Evolutionary conservation across 768 basidiomycete species (phyloP).

Genomic region (Hemileccinum impolitum): DNA sequence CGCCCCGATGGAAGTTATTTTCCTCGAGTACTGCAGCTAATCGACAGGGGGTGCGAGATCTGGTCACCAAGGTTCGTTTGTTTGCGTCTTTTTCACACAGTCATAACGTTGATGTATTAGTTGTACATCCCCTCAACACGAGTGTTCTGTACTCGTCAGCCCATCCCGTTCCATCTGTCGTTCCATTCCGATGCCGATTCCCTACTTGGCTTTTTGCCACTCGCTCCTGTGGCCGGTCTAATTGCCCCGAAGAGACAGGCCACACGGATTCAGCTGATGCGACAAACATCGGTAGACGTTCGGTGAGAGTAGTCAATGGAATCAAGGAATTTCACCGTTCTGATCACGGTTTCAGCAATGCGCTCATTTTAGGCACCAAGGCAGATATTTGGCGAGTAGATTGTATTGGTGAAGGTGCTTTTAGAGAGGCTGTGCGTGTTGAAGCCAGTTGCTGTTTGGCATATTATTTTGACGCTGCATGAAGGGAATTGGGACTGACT

Average conservation of each 20-base stretch:
- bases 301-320: constrained; percentile 29
- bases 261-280: constrained; percentile 59
- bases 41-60: constrained; percentile 34
- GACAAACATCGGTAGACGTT: constrained; percentile 68
- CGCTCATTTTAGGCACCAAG: constrained; percentile 48
- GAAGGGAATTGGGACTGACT: constrained; percentile 63
- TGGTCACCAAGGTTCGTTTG: constrained; percentile 32
- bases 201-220: constrained; percentile 58
- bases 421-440: constrained; percentile 50
- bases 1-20: constrained; percentile 49
- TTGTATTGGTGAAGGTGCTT: constrained; percentile 59
- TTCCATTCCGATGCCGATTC: constrained; percentile 55
- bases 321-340: background rate
- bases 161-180: constrained; percentile 67
- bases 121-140: constrained; percentile 57
- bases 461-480: constrained; percentile 4
- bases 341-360: constrained; percentile 37
- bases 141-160: constrained; percentile 52
- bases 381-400: constrained; percentile 70
- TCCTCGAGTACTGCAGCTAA: constrained; percentile 42
- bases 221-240: constrained; percentile 44
- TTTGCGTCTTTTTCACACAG: background rate
- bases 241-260: constrained; percentile 27
- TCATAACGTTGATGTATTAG: constrained; percentile 17
- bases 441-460: background rate